phyloP scores from a whole-genome alignment of 768 basidiomycete species.

The Rhodotorula sphaerocarpa region DNA sequence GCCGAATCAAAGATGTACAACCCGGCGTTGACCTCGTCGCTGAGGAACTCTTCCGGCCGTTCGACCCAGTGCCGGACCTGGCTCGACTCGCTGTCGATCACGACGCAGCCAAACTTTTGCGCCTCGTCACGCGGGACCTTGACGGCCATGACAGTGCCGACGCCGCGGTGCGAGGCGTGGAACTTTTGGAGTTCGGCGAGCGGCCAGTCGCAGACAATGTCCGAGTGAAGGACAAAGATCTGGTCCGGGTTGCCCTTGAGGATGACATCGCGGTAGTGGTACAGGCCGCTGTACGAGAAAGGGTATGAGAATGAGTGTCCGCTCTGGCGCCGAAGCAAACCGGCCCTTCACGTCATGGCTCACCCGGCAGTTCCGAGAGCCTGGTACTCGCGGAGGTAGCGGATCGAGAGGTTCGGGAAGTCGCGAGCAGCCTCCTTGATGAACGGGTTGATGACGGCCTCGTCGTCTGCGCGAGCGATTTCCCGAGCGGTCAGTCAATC shows the following conservation, averaged over 20 bases:
- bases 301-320: not conserved
- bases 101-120: constrained; percentile 47
- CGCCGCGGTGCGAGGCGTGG: constrained; percentile 46
- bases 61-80: constrained; percentile 43
- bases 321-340: constrained; percentile 21
- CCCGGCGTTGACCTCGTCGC: constrained; percentile 46
- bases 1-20: constrained; percentile 47
- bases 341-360: no score
- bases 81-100: constrained; percentile 42
- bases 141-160: constrained; percentile 47
- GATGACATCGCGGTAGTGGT: constrained; percentile 45
- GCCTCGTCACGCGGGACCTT: constrained; percentile 46
- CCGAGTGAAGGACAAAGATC: constrained; percentile 49
- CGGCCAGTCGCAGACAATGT: constrained; percentile 46
- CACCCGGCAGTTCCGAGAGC: constrained; percentile 47
- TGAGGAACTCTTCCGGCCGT: constrained; percentile 48
- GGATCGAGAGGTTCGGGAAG: constrained; percentile 46
- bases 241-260: constrained; percentile 43
- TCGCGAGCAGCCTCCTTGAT: constrained; percentile 46
- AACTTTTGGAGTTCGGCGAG: constrained; percentile 43
- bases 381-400: constrained; percentile 47
- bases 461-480: constrained; percentile 40
- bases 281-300: constrained; percentile 13
- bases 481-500: not conserved
- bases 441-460: constrained; percentile 45